Evolutionary conservation across 495 filamentous ascomycete species (phyloP), one percentile per base, ranked within the genome.

Genomic region (Antarctomyces pellizariae): DNA sequence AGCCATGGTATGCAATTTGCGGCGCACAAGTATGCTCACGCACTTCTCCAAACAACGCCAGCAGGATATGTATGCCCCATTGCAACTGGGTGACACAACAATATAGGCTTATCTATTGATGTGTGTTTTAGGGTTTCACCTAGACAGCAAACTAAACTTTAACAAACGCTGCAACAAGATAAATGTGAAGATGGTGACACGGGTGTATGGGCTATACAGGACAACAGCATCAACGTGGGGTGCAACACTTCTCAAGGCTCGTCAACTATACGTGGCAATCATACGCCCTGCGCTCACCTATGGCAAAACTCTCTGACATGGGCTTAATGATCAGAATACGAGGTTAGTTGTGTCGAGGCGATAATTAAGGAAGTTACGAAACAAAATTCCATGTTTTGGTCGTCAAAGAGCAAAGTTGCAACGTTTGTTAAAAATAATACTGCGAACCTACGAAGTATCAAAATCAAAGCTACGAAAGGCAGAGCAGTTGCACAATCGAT

Each of bases 71-170:
- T 27, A 29, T 17, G 14, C 31, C 22, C 6, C 22, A 24, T 24
- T 36, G 3, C 13, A 14, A 22, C n/a, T 36, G 13, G 3, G 8
- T 20, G 2, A 23, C 13, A 22, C 24, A n/a, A 34, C 25, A 2
- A 34, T 37, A 14, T 25, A 33, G 11, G 24, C 35, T 16, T 29
- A 24, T 3, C 25, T 22, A 30, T 29, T 20, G 21, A 25, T 15
- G 27, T 11, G 22, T 26, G 29, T 31, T 16, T 23, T 34, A 34
- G 31, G 31, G 11, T 19, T 34, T 23, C 19, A 24, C n/a, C 25
- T 37, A 13, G 31, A 34, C 18, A 15, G 30, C n/a, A 29, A 15
- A 13, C 25, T 37, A 15, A 7, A 25, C 3, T 25, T 25, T 13
- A 25, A 6, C 7, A 7, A 13, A 13, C 7, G 24, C 24, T 13